Evolutionary conservation across 208 protist genomes (phyloP), one percentile per base, ranked within the genome.

Genomic region (Trypanosomatidae sp.): DNA sequence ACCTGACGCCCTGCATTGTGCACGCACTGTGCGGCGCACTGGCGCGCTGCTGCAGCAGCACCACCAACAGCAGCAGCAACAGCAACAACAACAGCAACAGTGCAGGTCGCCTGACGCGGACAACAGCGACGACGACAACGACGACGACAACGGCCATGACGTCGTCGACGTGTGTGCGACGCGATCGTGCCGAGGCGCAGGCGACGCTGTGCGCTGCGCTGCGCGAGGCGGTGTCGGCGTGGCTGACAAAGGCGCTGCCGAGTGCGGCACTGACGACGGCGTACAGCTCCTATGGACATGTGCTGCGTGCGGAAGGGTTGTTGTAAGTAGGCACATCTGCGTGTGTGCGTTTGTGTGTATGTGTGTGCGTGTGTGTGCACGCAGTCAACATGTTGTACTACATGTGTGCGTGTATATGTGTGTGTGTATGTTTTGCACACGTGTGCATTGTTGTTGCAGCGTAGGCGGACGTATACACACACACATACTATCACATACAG

Each of bases 261-360:
- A 89, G 71, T 52, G 59, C 42, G 6, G 56, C 45, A 37, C 55
- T 88, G 41, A 70, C 78, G 42, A 58, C 62, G 44, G 61, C 83
- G 0, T 73, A 83, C 40, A 45, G 62, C 1, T 56, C 60, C 21
- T 72, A 73, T 38, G 54, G 61, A 18, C 33, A 54, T 23, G 33
- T 88, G 15, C 49, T 88, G 23, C 43, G 57, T 35, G 44, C 40
- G 33, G 59, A 83, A 32, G 58, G 50, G 20, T 44, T 88, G 4
- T 27, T 84, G 43, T 83, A 65, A 48, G 30, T 3, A 41, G 13
- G 8, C 16, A 41, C n/a, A 41, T 19, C 22, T 10, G 21, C 10
- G 35, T 30, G n/a, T 35, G n/a, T 42, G 35, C 21, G 10, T 42
- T 15, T 25, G 20, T 16, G 40, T 11, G 8, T 37, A 4, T 41